These are phyloP conservation scores for Magnusiomyces fungicola DNA, from an alignment of 1,139 yeast genomes.

Conservation along the genomic window DNA sequence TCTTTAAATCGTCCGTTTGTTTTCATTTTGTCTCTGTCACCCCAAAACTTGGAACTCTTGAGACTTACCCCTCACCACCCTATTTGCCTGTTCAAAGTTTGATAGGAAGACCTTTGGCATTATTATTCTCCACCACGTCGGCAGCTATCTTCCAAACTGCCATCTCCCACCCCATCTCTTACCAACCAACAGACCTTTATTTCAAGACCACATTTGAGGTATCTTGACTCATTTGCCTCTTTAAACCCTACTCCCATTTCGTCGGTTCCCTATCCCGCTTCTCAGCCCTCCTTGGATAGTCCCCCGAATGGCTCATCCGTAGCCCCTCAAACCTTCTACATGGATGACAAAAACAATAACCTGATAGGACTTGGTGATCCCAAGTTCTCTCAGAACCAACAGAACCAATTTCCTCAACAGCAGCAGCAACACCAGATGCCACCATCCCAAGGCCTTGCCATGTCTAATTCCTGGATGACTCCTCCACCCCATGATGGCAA, in stretches of 20 bases:
- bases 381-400: conserved; percentile 2
- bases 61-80: no score
- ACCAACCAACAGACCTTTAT: no score
- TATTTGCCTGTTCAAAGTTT: no score
- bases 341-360: conserved; percentile 3
- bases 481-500: not conserved
- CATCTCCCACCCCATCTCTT: no score
- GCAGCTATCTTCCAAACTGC: no score
- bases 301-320: not conserved
- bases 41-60: no score
- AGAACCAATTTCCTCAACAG: conserved; percentile 4
- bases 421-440: conserved; percentile 5
- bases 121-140: no score
- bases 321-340: not conserved
- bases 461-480: not conserved
- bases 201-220: no score
- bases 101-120: no score
- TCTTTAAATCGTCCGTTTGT: no score
- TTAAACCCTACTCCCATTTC: not conserved
- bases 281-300: not conserved
- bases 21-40: no score
- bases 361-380: conserved; percentile 4
- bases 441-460: not conserved
- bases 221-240: no score
- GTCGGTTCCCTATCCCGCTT: not conserved